Base-by-base conservation (phyloP, 768 basidiomycete genomes). In the Cubamyces sp. region DNA sequence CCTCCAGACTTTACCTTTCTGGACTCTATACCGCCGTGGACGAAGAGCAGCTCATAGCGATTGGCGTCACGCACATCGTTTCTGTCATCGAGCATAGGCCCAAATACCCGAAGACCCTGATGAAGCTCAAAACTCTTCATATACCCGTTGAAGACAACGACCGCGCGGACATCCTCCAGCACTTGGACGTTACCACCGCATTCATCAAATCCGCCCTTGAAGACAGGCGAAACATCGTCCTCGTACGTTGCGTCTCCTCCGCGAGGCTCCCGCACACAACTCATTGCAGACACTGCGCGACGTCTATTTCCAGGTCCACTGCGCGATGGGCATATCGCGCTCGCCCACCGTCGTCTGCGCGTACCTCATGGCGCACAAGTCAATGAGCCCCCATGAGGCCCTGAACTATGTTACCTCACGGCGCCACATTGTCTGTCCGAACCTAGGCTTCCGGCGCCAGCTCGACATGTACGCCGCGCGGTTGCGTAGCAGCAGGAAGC, bases 341-440 rank as follows among this genome's bases (percentile, higher is more conserved):
- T 90, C 88, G 45, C 82, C 91, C 0, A 91, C 88, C 5, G 82
- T 91, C 26, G 85, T 92, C 3, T 86, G 87, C 64, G 91, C 89
- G 55, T 92, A 91, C 74, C 76, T 74, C 57, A 64, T 75, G 60
- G 80, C 80, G 7, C 74, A 78, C 18, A 80, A 76, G 26, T 74
- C 77, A 18, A 86, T 89, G 84, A 71, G 72, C 5, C 78, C 83
- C 12, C 54, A 66, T 25, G 82, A 87, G 58, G 81, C 88, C 9
- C 79, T 91, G 66, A 76, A 73, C 26, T 82, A 82, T 60, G 82
- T 85, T 37, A 81, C 81, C 65, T 73, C 79, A 40, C 81, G 82
- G 51, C 87, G 90, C 19, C 74, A 78, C 21, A 82, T 91, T 51
- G 82, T 86, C 15, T 78, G 76, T 53, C 90, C 90, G 0, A 92